These are phyloP conservation scores for Isatis lusitanica DNA, from an alignment of 441 rosid species.

Conservation along the genomic window DNA sequence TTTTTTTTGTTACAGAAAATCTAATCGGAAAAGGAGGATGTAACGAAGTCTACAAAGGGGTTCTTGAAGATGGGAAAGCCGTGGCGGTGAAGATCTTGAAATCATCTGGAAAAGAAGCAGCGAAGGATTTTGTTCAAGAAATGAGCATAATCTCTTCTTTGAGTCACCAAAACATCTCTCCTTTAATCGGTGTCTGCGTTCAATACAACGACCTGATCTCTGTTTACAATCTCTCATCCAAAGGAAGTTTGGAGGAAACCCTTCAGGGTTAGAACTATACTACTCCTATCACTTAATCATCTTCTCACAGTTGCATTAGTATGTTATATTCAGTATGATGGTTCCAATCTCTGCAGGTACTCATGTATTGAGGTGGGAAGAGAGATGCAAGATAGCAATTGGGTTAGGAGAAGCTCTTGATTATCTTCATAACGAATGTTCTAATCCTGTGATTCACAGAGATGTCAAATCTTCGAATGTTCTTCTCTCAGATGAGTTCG, in stretches of 20 bases:
- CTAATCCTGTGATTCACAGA: conserved; percentile 74
- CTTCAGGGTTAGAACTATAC: conserved; percentile 53
- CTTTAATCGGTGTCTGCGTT: conserved; percentile 68
- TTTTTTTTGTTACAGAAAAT: conserved; percentile 45
- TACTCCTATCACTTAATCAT: background rate
- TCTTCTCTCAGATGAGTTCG: conserved; percentile 66
- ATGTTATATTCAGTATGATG: background rate
- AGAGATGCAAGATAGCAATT: conserved; percentile 57
- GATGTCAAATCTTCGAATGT: conserved; percentile 87
- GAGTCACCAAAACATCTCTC: conserved; percentile 54
- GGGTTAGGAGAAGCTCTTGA: conserved; percentile 70
- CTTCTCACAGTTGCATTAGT: background rate
- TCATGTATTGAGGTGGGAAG: conserved; percentile 55
- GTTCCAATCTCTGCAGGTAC: conserved; percentile 38
- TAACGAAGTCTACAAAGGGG: conserved; percentile 69
- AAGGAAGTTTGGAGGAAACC: conserved; percentile 74
- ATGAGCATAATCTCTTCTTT: conserved; percentile 65
- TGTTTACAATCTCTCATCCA: conserved; percentile 58
- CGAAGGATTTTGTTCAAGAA: conserved; percentile 70
- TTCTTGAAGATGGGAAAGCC: conserved; percentile 60
- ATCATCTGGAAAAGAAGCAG: conserved; percentile 61
- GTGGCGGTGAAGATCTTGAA: conserved; percentile 73
- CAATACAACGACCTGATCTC: conserved; percentile 52
- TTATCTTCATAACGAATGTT: conserved; percentile 58
- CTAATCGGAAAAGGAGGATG: conserved; percentile 81